Percentiles rank a stretch among this genome's conserved stretches.
phyloP scores from a whole-genome alignment of 2,329 filamentous ascomycete genomes.

The Aulographum hederae region DNA sequence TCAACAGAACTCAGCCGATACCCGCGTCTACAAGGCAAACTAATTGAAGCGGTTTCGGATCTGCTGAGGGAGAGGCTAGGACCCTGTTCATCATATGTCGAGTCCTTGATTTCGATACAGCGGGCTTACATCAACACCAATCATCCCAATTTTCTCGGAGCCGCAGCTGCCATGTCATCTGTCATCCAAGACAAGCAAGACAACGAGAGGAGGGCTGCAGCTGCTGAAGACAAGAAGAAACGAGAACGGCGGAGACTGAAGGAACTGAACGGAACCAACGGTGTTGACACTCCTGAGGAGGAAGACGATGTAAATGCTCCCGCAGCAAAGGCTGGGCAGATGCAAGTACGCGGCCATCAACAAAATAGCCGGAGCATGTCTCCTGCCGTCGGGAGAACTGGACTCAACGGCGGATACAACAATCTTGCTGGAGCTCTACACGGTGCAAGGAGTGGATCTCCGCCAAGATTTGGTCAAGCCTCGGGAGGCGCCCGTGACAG shows the following conservation, averaged over 20 bases:
- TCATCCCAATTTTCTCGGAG: conserved; percentile 94
- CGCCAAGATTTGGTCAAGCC: conserved; percentile 31
- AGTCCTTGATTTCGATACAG: conserved; percentile 93
- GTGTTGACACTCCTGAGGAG: conserved; percentile 46
- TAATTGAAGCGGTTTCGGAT: conserved; percentile 96
- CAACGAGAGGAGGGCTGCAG: conserved; percentile 62
- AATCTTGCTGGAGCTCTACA: conserved; percentile 50
- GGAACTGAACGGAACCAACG: conserved; percentile 63
- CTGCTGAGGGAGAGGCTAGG: conserved; percentile 82
- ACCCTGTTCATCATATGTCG: conserved; percentile 77
- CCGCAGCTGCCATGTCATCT: conserved; percentile 91
- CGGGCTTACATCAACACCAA: conserved; percentile 99
- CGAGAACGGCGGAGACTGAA: conserved; percentile 69
- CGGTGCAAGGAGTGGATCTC: conserved; percentile 42
- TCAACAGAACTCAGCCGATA: conserved; percentile 86
- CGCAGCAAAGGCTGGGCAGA: conserved; percentile 28
- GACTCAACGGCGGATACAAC: conserved; percentile 37
- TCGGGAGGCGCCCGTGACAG: conserved; percentile 63
- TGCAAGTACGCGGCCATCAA: conserved; percentile 40
- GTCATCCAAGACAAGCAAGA: conserved; percentile 93
- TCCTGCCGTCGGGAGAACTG: conserved; percentile 45
- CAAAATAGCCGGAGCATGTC: conserved; percentile 63
- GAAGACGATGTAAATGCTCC: conserved; percentile 41
- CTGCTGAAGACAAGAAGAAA: conserved; percentile 72
- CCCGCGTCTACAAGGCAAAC: conserved; percentile 81